Evolutionary conservation across 2,329 filamentous ascomycete genomes (phyloP).

Genomic region (Fusarium graminum): DNA sequence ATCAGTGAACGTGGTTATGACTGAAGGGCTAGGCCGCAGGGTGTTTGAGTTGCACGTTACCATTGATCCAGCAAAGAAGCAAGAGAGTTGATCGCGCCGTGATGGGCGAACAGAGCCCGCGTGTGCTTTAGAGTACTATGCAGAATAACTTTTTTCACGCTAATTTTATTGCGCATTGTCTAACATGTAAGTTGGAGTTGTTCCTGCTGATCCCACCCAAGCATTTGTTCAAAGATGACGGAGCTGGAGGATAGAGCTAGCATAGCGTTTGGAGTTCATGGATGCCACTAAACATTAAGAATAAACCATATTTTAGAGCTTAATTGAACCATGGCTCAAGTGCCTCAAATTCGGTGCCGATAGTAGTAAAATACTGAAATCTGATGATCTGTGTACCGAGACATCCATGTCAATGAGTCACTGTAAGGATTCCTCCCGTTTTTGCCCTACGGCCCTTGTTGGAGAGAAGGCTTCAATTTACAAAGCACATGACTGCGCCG

Average conservation of each 20-base stretch:
- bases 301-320: neutral
- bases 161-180: neutral
- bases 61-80: constrained; percentile 3
- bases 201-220: neutral
- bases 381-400: neutral
- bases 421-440: neutral
- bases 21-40: constrained; percentile 33
- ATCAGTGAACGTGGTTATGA: constrained; percentile 9
- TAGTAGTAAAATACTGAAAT: neutral
- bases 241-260: neutral
- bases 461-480: no score
- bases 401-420: neutral
- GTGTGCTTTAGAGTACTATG: neutral
- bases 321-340: neutral
- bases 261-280: no score
- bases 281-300: neutral
- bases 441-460: no score
- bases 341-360: no score
- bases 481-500: no score
- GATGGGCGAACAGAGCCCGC: neutral
- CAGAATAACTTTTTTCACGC: neutral
- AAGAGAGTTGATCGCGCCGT: neutral
- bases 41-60: constrained; percentile 37
- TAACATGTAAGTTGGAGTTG: neutral
- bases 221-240: neutral